A percentile compares a stretch with the other conserved stretches of the same genome.
Conservation (phyloP, 257 asterid species). For the Solanum gracilifrons region DNA sequence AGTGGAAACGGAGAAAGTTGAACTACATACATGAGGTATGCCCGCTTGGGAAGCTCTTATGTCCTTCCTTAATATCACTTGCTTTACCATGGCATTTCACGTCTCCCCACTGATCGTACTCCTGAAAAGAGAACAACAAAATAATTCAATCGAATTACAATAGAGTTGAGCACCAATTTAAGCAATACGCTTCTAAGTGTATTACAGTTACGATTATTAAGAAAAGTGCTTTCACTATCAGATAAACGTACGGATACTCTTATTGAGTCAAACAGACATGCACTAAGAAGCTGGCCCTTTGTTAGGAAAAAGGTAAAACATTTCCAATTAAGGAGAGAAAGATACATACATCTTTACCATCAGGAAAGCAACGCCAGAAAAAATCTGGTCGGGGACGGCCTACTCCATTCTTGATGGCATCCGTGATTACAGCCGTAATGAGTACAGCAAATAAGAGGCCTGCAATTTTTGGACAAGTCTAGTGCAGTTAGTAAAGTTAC, state of each 20-base stretch:
- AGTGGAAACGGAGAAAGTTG: background rate
- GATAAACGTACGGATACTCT: background rate
- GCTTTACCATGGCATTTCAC: conserved; percentile 59
- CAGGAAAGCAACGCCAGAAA: conserved; percentile 94
- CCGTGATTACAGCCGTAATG: conserved; percentile 73
- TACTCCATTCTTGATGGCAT: conserved; percentile 70
- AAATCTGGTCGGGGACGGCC: conserved; percentile 87
- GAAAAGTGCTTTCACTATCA: background rate
- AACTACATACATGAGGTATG: conserved; percentile 61
- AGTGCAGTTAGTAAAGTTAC: background rate
- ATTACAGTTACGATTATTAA: background rate
- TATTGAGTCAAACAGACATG: background rate
- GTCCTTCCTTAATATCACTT: conserved; percentile 71
- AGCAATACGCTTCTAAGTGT: background rate
- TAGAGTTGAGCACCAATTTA: background rate
- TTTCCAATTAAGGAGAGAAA: background rate
- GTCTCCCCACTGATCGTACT: conserved; percentile 50
- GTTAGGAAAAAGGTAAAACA: background rate
- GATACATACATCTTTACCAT: conserved; percentile 49
- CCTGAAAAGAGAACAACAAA: conserved; percentile 14
- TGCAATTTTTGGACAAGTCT: conserved; percentile 12
- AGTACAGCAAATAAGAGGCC: conserved; percentile 63
- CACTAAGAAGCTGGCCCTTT: background rate
- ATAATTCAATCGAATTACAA: background rate
- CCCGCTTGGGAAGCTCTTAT: conserved; percentile 94